These are phyloP conservation scores for Conticribra weissflogii DNA, from an alignment of 108 stramenopile species.

Conservation along the genomic window DNA sequence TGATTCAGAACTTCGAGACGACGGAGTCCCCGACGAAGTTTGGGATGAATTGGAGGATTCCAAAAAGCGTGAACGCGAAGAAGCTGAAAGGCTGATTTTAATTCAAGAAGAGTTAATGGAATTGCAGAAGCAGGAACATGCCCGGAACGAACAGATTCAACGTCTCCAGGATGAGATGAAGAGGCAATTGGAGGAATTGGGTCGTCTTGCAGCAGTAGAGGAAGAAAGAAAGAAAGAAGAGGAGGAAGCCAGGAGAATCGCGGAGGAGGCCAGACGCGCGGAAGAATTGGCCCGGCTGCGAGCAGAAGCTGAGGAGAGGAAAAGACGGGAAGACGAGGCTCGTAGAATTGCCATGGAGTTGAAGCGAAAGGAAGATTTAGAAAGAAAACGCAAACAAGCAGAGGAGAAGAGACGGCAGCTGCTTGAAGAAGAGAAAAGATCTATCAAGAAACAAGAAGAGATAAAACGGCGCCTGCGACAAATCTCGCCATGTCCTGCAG, in stretches of 20 bases:
- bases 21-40: background rate
- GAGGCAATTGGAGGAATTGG: background rate
- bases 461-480: slow-evolving; percentile 37
- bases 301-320: slow-evolving; percentile 18
- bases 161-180: background rate
- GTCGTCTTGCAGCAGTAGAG: background rate
- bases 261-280: background rate
- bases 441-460: slow-evolving; percentile 17
- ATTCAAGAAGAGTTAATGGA: background rate
- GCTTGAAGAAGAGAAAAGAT: background rate
- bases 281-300: slow-evolving; percentile 2
- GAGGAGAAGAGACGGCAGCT: slow-evolving; percentile 10
- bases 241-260: background rate
- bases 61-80: background rate
- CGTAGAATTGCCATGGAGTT: slow-evolving; percentile 14
- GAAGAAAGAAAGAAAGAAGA: background rate
- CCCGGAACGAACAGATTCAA: background rate
- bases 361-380: slow-evolving; percentile 27
- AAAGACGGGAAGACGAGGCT: slow-evolving; percentile 13
- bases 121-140: background rate
- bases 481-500: slow-evolving; percentile 52
- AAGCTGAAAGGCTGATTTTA: background rate
- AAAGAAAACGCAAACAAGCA: slow-evolving; percentile 17
- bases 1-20: background rate
- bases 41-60: background rate